phyloP scores from a whole-genome alignment of 108 stramenopile genomes.

The Conticribra weissflogii region DNA sequence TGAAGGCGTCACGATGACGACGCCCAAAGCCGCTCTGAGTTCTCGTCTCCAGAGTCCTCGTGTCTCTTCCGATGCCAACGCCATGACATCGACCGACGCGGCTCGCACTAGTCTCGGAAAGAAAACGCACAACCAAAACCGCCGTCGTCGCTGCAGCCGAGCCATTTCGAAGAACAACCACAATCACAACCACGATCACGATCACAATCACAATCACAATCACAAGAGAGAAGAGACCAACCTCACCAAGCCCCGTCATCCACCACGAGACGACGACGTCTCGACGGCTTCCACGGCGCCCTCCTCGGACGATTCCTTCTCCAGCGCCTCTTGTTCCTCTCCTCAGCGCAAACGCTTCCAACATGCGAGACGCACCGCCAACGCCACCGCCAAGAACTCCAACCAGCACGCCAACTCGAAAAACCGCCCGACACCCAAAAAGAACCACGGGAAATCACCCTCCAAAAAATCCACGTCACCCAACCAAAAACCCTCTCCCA shows the following conservation, averaged over 20 bases:
- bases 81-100: too few species aligned
- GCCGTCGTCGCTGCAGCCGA: neutral
- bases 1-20: too few species aligned
- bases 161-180: too few species aligned
- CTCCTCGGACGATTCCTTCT: conserved; percentile 25
- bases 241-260: neutral
- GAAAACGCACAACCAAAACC: neutral
- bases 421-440: neutral
- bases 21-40: too few species aligned
- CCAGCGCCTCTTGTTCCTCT: neutral
- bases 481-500: too few species aligned
- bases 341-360: conserved; percentile 7
- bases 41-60: too few species aligned
- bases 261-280: neutral
- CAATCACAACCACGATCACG: too few species aligned
- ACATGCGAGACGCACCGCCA: neutral
- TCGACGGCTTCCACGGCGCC: conserved; percentile 27
- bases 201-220: too few species aligned
- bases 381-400: conserved; percentile 11
- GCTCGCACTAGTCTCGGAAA: neutral
- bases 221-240: too few species aligned
- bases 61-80: too few species aligned
- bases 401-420: neutral
- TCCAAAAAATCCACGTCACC: neutral
- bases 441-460: neutral